Evolutionary conservation across 768 basidiomycete genomes (phyloP), one percentile per base, ranked within the genome.

Genomic region (Mycena rebaudengoi): DNA sequence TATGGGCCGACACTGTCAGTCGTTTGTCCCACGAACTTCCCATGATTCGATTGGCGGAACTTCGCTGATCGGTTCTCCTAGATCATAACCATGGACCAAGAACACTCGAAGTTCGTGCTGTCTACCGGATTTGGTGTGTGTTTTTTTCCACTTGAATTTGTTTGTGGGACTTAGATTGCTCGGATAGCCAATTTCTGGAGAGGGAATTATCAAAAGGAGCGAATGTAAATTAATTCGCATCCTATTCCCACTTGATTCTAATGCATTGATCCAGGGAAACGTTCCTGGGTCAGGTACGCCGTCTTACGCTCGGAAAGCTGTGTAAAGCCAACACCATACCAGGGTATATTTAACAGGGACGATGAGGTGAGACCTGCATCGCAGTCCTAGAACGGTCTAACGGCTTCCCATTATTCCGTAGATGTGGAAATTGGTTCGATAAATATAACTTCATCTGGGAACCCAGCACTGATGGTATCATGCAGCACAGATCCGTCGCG

Each of bases 331-430:
- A 37, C 11, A 51, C 20, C 11, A 3, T 33, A 26, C 30, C 35
- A 85, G 64, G 90, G 91, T 2, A 91, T 93, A 37, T 93, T 93
- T 74, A 91, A 91, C 66, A 83, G 90, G 16, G 91, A 91, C 72
- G 91, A 89, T 68, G 85, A 88, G 75, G 88, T 87, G 71, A 75
- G 80, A 64, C 45, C 29, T 41, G 18, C 25, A 49, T 25, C 37
- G 53, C 30, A 43, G 18, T 16, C 39, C 21, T 50, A 26, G 8
- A 63, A 40, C 30, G 46, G 49, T 32, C 40, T 30, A n/a, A n/a
- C n/a, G n/a, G n/a, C n/a, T 30, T n/a, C 59, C 66, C 35, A 62
- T 52, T 5, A 20, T 18, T 62, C 68, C 37, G 55, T 66, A 82
- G 88, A 78, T 76, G 64, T 91, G 90, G 90, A 90, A 88, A 78